Base-by-base conservation (phyloP, 2,329 filamentous ascomycete species). In the Alternaria consortialis region DNA sequence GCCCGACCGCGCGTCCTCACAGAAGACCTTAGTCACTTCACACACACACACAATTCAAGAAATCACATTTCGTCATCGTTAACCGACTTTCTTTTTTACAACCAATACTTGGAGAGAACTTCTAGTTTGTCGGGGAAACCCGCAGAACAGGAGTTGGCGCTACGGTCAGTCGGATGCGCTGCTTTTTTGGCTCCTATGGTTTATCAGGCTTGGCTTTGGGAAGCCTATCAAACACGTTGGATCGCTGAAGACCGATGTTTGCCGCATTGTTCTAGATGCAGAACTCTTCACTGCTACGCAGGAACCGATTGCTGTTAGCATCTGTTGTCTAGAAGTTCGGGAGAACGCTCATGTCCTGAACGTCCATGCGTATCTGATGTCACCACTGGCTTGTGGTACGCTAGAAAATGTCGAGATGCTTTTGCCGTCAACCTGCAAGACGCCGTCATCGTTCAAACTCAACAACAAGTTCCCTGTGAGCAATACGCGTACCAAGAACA, bases 1-100 rank as follows among this genome's bases (percentile, higher is more conserved):
- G 31, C 56, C 53, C 50, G 59, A 60, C 60, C 67, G 57, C 62
- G 64, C 68, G 61, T 64, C 57, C 51, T 67, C 54, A 53, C 60
- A 56, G 36, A 43, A n/a, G n/a, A 25, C 15, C 43, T 39, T 54
- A 29, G 32, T 50, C 53, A 27, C 37, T 31, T 52, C 34, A 29
- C 43, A 46, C 31, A 29, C 43, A 46, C 31, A 58, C 58, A 60
- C 63, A 60, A 27, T 58, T 58, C 64, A 53, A 64, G n/a, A 65
- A 63, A 44, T 9, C 55, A 40, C 36, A 64, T 60, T 42, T 60
- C 56, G 34, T 58, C 56, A 58, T 43, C 9, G 44, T 43, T 53
- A 53, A 29, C 29, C 43, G 43, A 36, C 54, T 42, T 60, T 40
- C 44, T 52, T 23, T 46, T 23, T 46, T 23, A 13, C 44, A 42